Percentiles rank a stretch among this genome's conserved stretches.
Conservation (phyloP, 306 rosid species). For the Fragaria vesca region DNA sequence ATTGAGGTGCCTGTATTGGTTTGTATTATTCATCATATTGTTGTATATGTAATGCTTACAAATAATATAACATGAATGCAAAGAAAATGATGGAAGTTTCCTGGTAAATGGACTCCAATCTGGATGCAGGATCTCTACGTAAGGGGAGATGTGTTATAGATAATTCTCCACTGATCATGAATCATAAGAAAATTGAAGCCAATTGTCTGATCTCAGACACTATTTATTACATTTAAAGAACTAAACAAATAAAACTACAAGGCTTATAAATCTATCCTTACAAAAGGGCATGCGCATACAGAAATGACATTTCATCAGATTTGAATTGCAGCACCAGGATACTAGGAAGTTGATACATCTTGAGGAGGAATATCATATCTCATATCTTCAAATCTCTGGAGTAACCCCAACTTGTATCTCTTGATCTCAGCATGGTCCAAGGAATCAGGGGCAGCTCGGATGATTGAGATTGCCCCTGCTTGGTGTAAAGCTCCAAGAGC, state of each 20-base stretch:
- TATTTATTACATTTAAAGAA: no score
- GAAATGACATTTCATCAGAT: no score
- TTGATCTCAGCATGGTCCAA: slow-evolving; percentile 53
- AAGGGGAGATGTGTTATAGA: no score
- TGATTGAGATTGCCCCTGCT: slow-evolving; percentile 68
- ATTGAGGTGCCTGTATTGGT: slow-evolving; percentile 21
- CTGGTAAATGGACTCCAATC: neutral
- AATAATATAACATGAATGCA: neutral
- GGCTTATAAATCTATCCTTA: no score
- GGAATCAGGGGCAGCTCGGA: slow-evolving; percentile 67
- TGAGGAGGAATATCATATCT: slow-evolving; percentile 53
- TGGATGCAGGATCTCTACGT: no score
- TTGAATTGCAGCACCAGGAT: slow-evolving; percentile 7
- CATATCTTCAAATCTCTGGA: slow-evolving; percentile 74
- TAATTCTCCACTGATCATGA: no score
- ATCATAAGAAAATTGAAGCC: no score
- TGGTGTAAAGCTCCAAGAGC: slow-evolving; percentile 65
- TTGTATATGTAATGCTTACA: neutral
- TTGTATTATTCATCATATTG: neutral
- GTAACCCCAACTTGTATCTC: slow-evolving; percentile 52
- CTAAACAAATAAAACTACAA: no score
- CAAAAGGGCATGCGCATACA: no score
- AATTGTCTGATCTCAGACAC: no score
- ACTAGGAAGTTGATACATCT: slow-evolving; percentile 22
- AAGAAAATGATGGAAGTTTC: neutral